These are phyloP conservation scores for Pythium insidiosum DNA, from an alignment of 352 stramenopile species.

Conservation along the genomic window DNA sequence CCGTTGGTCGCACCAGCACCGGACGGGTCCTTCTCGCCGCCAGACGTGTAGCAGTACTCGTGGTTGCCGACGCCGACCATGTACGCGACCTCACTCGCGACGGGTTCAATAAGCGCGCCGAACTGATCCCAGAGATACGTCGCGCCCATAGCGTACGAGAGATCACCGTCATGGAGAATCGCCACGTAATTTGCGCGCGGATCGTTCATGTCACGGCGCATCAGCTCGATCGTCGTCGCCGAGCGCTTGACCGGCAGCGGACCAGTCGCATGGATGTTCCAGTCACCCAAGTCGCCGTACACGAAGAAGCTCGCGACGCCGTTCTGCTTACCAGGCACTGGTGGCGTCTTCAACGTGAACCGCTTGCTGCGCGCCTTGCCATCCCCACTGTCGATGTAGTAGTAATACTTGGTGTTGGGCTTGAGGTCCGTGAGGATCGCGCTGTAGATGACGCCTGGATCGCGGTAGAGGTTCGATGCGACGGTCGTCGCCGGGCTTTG, in stretches of 20 bases:
- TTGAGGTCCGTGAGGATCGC: conserved; percentile 11
- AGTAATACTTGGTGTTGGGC: conserved; percentile 14
- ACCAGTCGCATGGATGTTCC: conserved; percentile 10
- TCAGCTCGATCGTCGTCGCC: conserved; percentile 21
- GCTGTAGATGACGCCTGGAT: conserved; percentile 15
- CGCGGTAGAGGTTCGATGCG: conserved; percentile 7
- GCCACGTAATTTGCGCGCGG: conserved; percentile 26
- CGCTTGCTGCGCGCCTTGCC: background rate
- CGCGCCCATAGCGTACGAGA: conserved; percentile 46
- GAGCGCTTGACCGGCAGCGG: conserved; percentile 9
- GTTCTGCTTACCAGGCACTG: background rate
- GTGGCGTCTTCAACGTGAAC: conserved; percentile 8
- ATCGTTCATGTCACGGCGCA: conserved; percentile 18
- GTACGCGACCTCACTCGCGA: conserved; percentile 47
- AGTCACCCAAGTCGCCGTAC: conserved; percentile 63
- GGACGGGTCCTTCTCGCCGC: conserved; percentile 10
- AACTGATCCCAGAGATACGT: conserved; percentile 72
- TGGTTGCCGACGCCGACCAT: conserved; percentile 41
- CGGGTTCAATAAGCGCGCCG: conserved; percentile 52
- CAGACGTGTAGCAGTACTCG: conserved; percentile 12
- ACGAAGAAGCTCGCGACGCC: conserved; percentile 39
- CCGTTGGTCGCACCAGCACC: conserved; percentile 4
- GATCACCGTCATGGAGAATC: conserved; percentile 67
- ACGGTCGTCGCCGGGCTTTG: conserved; percentile 13
- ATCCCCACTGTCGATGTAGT: conserved; percentile 9